Evolutionary conservation across 2,329 filamentous ascomycete genomes (phyloP), one percentile per base, ranked within the genome.

Genomic region (Pseudogymnoascus sp.): DNA sequence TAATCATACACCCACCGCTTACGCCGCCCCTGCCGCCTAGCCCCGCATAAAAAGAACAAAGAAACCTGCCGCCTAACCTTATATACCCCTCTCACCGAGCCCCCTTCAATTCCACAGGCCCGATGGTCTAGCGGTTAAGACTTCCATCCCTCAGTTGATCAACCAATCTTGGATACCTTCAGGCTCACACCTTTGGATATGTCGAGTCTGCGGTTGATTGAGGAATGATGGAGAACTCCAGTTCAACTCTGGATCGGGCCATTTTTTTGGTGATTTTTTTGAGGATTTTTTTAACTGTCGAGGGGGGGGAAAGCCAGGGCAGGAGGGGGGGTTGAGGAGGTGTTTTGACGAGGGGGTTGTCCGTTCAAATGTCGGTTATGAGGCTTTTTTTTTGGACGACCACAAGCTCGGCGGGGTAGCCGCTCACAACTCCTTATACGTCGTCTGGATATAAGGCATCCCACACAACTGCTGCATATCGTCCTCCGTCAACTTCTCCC

Each of bases 401-500:
- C 31, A 31, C 31, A 12, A 12, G 31, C 31, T 12, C n/a, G n/a
- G n/a, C 26, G 26, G 10, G 26, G 26, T 29, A 16, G 11, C 10
- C n/a, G n/a, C 47, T 54, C 47, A 54, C 47, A 54, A 54, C n/a
- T 60, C 57, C 14, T 39, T 60, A 23, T n/a, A 60, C 16, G 57
- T 39, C 34, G 34, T 37, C 37, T 40, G 34, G 34, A 60, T 60
- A 37, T 37, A 37, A 60, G 34, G 12, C 8, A 65, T 68, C 10
- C 72, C 72, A 63, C 72, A 74, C 36, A 74, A 72, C 40, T 67
- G 67, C 64, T 70, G 60, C 51, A 73, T 62, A 59, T 74, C 72
- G 26, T 65, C 63, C 14, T 54, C 18, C 42, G 61, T 68, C 31
- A 74, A 72, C 62, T 73, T 70, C 62, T 63, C 39, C 14, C 62